Conservation (phyloP, 148 eudicot genomes). For the Polygonum aviculare region DNA sequence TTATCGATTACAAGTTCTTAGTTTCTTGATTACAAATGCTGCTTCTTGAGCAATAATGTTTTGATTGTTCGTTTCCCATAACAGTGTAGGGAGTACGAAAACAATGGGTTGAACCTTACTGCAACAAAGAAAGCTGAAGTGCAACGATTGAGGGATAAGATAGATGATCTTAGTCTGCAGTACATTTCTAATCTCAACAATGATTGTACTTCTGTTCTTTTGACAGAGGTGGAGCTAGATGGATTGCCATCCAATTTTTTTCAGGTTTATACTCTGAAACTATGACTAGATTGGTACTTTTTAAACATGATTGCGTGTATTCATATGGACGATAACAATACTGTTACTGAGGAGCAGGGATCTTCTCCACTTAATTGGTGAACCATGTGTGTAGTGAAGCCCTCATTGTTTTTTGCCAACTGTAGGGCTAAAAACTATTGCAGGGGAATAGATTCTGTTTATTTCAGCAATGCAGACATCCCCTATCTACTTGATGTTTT, state of each 20-base stretch:
- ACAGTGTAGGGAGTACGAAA: conserved; percentile 92
- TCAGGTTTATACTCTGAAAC: conserved; percentile 37
- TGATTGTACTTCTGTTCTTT: conserved; percentile 51
- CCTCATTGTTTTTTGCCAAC: not conserved
- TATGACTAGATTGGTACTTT: not conserved
- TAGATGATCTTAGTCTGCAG: conserved; percentile 68
- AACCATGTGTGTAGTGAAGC: not conserved
- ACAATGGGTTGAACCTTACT: conserved; percentile 76
- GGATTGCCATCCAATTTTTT: conserved; percentile 84
- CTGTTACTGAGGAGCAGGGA: not conserved
- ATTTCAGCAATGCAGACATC: not conserved
- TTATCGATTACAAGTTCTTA: not conserved
- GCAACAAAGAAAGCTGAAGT: conserved; percentile 75
- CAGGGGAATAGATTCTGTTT: not conserved
- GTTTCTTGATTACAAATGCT: not conserved
- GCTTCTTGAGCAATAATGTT: conserved; percentile 12
- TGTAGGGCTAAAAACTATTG: not conserved
- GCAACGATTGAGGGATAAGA: conserved; percentile 59
- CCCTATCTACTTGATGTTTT: conserved; percentile 3
- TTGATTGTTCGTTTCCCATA: conserved; percentile 49
- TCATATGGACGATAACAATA: not conserved
- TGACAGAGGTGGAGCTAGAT: conserved; percentile 55
- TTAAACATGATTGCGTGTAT: not conserved
- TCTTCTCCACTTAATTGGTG: not conserved
- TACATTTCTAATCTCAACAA: conserved; percentile 70